Base-by-base conservation (phyloP, 345 rosid genomes). In the Conringia planisiliqua region DNA sequence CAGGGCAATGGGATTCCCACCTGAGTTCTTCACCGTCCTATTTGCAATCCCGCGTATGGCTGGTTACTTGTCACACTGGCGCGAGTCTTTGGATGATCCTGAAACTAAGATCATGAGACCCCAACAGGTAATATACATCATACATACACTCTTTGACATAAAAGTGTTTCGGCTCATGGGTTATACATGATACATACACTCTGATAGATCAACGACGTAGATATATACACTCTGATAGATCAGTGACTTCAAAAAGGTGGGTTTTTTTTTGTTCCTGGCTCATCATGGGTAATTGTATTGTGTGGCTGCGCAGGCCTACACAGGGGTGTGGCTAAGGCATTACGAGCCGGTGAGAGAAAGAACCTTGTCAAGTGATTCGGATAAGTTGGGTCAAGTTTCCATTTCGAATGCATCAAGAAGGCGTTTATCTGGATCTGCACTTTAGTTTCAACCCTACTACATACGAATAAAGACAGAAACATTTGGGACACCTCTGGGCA, bases 81-180 rank as follows among this genome's bases (percentile, higher is more conserved):
- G 87, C 10, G 99, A 95, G 83, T 91, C 99, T 13, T 79, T 90
- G 43, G 97, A 92, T 89, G 97, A 92, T 84, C 93, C 96, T 22
- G 97, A 95, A 73, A 90, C 97, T 29, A 95, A 92, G 88, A 87
- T 95, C 75, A 95, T 95, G 97, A 89, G 97, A 81, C 99, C 97
- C 40, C 99, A 95, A 62, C 90, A 95, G 97, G 97, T 89, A 76
- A 36, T n/a, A 58, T 14, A 70, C 24, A 69, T 6, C 10, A 57
- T 47, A 12, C 14, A 6, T 13, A 22, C 46, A 11, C 39, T 26
- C 10, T 56, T 42, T 40, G 30, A 51, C 22, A 20, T 7, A 0
- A 36, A 16, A 17, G 10, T 26, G 30, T 64, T n/a, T 78, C 30
- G 26, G 56, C 27, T 24, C 5, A 47, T 7, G 4, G 52, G 52